A percentile compares a stretch with the other conserved stretches of the same genome.
These are phyloP conservation scores for Phytophthora hibernalis DNA, from an alignment of 352 stramenopile species.

Conservation along the genomic window DNA sequence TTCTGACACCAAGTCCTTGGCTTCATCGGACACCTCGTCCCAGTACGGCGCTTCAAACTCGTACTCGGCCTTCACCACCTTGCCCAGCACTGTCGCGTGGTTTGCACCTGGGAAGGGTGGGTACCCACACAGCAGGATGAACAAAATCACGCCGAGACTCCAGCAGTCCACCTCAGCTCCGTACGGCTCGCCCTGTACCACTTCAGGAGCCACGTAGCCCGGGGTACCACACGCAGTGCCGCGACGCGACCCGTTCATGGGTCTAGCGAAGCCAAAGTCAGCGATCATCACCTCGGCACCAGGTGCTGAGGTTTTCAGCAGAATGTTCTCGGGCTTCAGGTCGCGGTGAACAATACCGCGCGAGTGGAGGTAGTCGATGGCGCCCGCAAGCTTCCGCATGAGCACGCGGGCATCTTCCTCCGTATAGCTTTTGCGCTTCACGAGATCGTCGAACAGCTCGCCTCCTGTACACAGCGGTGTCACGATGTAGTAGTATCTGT, in stretches of 20 bases:
- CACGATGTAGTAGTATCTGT: constrained; percentile 83
- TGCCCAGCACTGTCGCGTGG: constrained; percentile 73
- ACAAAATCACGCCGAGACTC: constrained; percentile 95
- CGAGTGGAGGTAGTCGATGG: constrained; percentile 93
- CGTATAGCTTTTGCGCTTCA: constrained; percentile 94
- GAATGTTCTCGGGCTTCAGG: constrained; percentile 91
- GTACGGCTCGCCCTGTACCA: constrained; percentile 90
- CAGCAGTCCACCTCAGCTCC: constrained; percentile 93
- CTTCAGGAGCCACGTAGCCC: constrained; percentile 94
- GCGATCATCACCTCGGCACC: constrained; percentile 86
- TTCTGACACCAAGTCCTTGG: constrained; percentile 95
- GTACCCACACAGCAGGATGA: constrained; percentile 94
- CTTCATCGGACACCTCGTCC: constrained; percentile 93
- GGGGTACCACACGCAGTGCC: constrained; percentile 86
- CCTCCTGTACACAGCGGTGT: constrained; percentile 83
- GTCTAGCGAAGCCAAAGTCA: constrained; percentile 90
- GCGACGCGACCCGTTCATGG: constrained; percentile 57
- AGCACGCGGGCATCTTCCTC: constrained; percentile 95
- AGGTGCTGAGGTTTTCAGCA: constrained; percentile 80
- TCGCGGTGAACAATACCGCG: constrained; percentile 93
- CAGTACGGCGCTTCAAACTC: constrained; percentile 93
- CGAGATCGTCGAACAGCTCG: constrained; percentile 96
- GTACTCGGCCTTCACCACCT: constrained; percentile 88
- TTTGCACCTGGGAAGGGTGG: constrained; percentile 85
- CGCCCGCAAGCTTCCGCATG: constrained; percentile 90